Evolutionary conservation across 164 flowering plant species (phyloP).

Genomic region (Tetracentron sinense): DNA sequence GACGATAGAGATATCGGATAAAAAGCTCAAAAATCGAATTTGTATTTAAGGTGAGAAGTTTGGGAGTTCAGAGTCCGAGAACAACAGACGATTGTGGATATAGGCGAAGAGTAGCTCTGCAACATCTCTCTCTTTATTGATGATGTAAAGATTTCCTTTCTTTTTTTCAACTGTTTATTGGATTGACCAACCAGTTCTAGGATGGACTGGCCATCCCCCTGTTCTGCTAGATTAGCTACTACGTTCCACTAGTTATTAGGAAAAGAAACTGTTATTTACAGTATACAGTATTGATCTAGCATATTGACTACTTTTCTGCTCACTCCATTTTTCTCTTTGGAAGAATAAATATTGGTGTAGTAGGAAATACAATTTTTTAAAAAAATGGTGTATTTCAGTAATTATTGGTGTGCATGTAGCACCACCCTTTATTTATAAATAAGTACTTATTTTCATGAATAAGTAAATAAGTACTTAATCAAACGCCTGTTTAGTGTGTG

Average conservation of each 20-base stretch:
- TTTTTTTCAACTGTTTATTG: constrained; percentile 4
- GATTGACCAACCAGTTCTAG: constrained; percentile 10
- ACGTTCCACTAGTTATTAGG: constrained; percentile 15
- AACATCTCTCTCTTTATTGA: constrained; percentile 7
- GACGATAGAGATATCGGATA: not conserved
- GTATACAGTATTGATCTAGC: not conserved
- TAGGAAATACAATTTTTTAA: no score
- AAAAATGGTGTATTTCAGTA: no score
- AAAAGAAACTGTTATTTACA: not conserved
- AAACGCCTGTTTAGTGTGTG: no score
- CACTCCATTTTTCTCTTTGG: no score
- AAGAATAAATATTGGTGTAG: no score
- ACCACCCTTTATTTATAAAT: no score
- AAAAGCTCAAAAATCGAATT: constrained; percentile 1
- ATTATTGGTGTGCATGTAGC: no score
- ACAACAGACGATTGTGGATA: constrained; percentile 7
- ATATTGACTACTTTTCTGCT: no score
- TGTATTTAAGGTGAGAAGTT: not conserved
- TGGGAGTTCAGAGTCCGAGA: constrained; percentile 12
- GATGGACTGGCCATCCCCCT: constrained; percentile 9
- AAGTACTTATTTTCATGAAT: no score
- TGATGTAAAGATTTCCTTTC: constrained; percentile 21
- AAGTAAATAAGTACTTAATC: no score
- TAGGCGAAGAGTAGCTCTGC: constrained; percentile 13
- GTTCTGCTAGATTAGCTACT: constrained; percentile 17